Base-by-base conservation (phyloP, 2,329 filamentous ascomycete genomes). In the Coleophoma crateriformis region DNA sequence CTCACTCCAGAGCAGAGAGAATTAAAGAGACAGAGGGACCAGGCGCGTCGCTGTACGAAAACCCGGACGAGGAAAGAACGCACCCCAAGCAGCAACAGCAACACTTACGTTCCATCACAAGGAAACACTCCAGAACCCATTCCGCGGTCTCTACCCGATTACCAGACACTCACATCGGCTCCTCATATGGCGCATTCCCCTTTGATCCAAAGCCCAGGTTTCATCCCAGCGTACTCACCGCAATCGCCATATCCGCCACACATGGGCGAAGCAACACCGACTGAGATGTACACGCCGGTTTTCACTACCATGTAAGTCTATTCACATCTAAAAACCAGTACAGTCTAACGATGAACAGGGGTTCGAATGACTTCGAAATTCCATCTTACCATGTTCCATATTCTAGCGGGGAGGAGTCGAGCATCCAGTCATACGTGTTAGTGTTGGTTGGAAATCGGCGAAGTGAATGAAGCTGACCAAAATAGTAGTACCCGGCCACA, bases 1-100 rank as follows among this genome's bases (percentile, higher is more conserved):
- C 71, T 83, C 60, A 80, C 78, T 6, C 69, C 78, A 7, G 79
- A 84, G 61, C 79, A 84, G 63, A 75, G 81, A 54, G 80, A 82
- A 59, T 63, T 84, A 39, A 84, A 81, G 67, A 73, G 79, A 51
- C 80, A 84, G 58, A 73, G 75, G 53, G 80, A 84, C 56, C 77
- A 77, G 57, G 76, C 72, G 41, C 75, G 82, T 50, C 72, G 81
- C 56, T 78, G 81, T 56, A 76, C 76, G 7, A 84, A 84, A 61
- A 64, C 77, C 14, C 74, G 79, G 51, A 69, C 75, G 45, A 73
- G 75, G 54, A 74, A 79, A 47, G 71, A 65, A 22, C 54, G 63
- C 39, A 65, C 64, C 19, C 49, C 53, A 22, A 67, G 63, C 50
- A 40, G 45, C 33, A 44, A 44, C 41, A 27, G 19, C 20, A 64